Evolutionary conservation across 2,329 filamentous ascomycete genomes (phyloP).

Genomic region (Sordariomycetes sp.): DNA sequence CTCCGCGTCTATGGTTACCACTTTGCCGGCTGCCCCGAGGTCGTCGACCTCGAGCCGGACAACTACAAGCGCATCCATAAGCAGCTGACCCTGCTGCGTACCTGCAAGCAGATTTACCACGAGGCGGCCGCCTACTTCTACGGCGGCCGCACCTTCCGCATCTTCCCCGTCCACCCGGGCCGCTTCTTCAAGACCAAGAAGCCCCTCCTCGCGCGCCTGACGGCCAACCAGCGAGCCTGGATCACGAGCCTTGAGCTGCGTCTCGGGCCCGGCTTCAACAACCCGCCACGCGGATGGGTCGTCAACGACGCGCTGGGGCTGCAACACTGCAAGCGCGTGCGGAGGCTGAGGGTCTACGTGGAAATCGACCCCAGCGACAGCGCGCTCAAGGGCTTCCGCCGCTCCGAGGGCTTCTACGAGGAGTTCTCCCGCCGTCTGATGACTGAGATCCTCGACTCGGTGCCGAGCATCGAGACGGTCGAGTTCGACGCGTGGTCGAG

Average conservation of each 20-base stretch:
- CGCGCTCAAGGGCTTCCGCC: constrained; percentile 54
- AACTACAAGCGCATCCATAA: constrained; percentile 51
- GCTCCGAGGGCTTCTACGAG: constrained; percentile 56
- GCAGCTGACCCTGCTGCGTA: constrained; percentile 45
- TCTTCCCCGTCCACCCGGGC: constrained; percentile 53
- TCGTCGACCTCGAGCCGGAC: constrained; percentile 53
- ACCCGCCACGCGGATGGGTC: constrained; percentile 57
- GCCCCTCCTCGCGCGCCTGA: constrained; percentile 55
- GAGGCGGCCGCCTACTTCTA: constrained; percentile 58
- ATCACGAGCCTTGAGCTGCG: constrained; percentile 56
- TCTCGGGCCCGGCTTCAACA: constrained; percentile 59
- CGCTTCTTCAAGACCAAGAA: constrained; percentile 61
- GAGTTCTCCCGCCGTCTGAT: constrained; percentile 48
- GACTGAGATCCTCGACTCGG: constrained; percentile 36
- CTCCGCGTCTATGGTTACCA: constrained; percentile 54
- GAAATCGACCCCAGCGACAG: constrained; percentile 59
- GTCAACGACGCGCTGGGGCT: constrained; percentile 53
- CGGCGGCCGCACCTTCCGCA: constrained; percentile 44
- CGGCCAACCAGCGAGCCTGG: constrained; percentile 41
- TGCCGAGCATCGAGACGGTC: constrained; percentile 42
- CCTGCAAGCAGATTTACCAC: constrained; percentile 43
- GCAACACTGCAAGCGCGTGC: constrained; percentile 43
- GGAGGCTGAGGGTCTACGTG: constrained; percentile 52
- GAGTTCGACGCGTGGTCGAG: constrained; percentile 58
- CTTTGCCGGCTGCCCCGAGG: constrained; percentile 37